phyloP scores from a whole-genome alignment of 192 early-diverging fungal genomes.

The Coemansia sp. region DNA sequence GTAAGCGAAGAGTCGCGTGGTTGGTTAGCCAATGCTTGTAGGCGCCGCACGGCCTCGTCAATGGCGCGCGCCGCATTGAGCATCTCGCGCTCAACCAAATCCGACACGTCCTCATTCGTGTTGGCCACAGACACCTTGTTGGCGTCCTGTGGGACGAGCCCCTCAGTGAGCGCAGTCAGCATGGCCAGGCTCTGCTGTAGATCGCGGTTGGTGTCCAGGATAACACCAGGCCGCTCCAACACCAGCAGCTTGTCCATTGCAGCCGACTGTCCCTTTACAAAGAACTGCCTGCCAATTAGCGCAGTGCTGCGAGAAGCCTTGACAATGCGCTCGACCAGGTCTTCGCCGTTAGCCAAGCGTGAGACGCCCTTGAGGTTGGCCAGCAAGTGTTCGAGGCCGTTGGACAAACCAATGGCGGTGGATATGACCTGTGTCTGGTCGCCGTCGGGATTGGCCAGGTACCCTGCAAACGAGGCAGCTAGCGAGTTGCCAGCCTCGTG shows the following conservation, averaged over 20 bases:
- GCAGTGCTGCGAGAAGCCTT: conserved; percentile 68
- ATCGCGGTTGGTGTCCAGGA: conserved; percentile 74
- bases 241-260: conserved; percentile 66
- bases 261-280: conserved; percentile 82
- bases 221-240: conserved; percentile 70
- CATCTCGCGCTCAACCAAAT: conserved; percentile 95
- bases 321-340: conserved; percentile 77
- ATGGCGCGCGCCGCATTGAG: conserved; percentile 87
- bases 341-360: conserved; percentile 81
- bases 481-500: conserved; percentile 70
- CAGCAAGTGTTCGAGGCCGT: conserved; percentile 80
- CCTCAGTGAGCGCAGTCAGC: conserved; percentile 76
- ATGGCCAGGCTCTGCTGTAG: conserved; percentile 75
- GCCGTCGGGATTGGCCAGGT: conserved; percentile 61
- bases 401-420: conserved; percentile 76
- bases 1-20: conserved; percentile 72
- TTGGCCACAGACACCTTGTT: conserved; percentile 48
- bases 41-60: conserved; percentile 81
- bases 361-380: conserved; percentile 89
- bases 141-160: conserved; percentile 66
- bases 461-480: conserved; percentile 56
- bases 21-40: conserved; percentile 78
- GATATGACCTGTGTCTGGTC: conserved; percentile 89
- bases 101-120: conserved; percentile 78
- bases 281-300: conserved; percentile 73